These are phyloP conservation scores for Fusarium sp. DNA, from an alignment of 2,329 filamentous ascomycete genomes.

Conservation along the genomic window DNA sequence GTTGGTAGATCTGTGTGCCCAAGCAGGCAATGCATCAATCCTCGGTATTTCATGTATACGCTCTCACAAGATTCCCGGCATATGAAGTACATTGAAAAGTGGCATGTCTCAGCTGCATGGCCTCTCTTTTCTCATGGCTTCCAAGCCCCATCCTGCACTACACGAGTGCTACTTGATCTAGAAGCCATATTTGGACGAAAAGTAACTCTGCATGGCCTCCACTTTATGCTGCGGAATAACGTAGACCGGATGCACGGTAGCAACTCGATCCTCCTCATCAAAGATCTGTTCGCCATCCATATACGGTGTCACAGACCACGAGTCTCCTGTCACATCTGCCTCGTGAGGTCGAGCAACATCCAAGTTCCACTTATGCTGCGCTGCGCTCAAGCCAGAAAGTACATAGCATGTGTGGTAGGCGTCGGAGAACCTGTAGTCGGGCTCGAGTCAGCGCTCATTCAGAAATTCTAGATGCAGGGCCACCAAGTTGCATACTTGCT, in stretches of 20 bases:
- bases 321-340: slow-evolving; percentile 48
- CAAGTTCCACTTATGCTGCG: slow-evolving; percentile 73
- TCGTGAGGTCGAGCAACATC: slow-evolving; percentile 45
- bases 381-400: slow-evolving; percentile 82
- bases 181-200: slow-evolving; percentile 65
- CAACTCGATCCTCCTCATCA: slow-evolving; percentile 74
- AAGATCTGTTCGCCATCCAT: slow-evolving; percentile 69
- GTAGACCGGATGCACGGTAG: slow-evolving; percentile 82
- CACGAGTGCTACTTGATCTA: slow-evolving; percentile 45
- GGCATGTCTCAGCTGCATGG: slow-evolving; percentile 1
- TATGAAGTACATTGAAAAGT: not conserved
- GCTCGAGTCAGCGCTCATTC: slow-evolving; percentile 32
- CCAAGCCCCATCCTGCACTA: not conserved
- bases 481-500: slow-evolving; percentile 69
- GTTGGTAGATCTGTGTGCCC: slow-evolving; percentile 11
- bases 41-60: not conserved
- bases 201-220: slow-evolving; percentile 71
- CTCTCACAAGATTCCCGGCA: not conserved
- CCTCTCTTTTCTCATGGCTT: slow-evolving; percentile 15
- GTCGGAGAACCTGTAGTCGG: slow-evolving; percentile 70
- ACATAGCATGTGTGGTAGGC: slow-evolving; percentile 95
- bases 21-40: not conserved
- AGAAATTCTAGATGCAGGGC: slow-evolving; percentile 13
- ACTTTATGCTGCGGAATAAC: slow-evolving; percentile 78
- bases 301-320: slow-evolving; percentile 59